These are phyloP conservation scores for Scedosporium boydii DNA, from an alignment of 2,329 filamentous ascomycete species.

Conservation along the genomic window DNA sequence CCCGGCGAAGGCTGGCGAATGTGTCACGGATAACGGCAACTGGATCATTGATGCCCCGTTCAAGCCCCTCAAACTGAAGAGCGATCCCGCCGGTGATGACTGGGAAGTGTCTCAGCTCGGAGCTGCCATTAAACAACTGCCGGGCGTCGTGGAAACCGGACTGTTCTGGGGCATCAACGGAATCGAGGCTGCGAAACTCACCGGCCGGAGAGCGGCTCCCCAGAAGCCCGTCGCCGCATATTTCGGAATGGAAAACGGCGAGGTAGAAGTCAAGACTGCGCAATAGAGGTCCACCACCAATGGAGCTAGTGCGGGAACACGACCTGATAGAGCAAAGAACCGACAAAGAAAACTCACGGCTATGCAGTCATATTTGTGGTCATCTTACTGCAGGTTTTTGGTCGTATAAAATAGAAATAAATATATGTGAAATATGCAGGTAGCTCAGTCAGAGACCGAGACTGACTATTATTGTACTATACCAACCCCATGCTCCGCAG, in stretches of 20 bases:
- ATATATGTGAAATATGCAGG: not conserved
- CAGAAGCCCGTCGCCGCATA: slow-evolving; percentile 92
- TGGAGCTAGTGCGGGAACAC: not conserved
- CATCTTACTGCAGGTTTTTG: not conserved
- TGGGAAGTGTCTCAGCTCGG: slow-evolving; percentile 48
- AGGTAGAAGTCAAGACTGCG: slow-evolving; percentile 40
- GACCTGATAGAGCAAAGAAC: not conserved
- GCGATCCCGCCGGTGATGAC: slow-evolving; percentile 36
- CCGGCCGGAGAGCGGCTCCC: slow-evolving; percentile 48
- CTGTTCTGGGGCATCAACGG: slow-evolving; percentile 82
- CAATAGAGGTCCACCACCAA: not conserved
- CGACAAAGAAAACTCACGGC: not conserved
- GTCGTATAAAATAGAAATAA: not conserved
- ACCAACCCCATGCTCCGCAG: slow-evolving; percentile 8
- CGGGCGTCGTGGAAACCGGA: slow-evolving; percentile 81
- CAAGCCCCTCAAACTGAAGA: slow-evolving; percentile 55
- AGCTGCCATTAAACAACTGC: slow-evolving; percentile 64
- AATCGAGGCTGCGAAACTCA: slow-evolving; percentile 43
- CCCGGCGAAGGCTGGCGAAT: slow-evolving; percentile 70
- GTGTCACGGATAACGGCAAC: slow-evolving; percentile 50
- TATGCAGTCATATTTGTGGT: no score
- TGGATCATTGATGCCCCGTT: slow-evolving; percentile 94
- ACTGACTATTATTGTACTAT: slow-evolving; percentile 8
- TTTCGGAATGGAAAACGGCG: slow-evolving; percentile 80
- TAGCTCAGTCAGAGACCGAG: not conserved